Base-by-base conservation (phyloP, 805 yeast genomes). In the Cyberlindnera mycetangii region DNA sequence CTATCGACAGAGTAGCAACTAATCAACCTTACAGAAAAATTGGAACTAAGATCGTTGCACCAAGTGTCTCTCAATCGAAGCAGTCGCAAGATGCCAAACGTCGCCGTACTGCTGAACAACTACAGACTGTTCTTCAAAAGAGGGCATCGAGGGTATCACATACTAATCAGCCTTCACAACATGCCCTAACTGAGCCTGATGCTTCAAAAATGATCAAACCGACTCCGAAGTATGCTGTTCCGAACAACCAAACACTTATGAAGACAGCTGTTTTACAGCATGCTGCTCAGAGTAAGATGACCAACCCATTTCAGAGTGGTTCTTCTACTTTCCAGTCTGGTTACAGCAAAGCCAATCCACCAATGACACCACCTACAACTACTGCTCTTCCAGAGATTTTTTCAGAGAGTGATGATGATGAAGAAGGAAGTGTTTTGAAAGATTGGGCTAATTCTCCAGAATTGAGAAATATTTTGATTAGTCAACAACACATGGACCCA, bases 371-470 rank as follows among this genome's bases (percentile, higher is more conserved):
- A 20, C 32, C 17, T 2, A 36, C 55, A 1, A 48, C 58, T 16
- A 50, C 54, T 3, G 61, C 54, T 5, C 54, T 74, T 20, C 79
- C 79, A 3, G 78, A 74, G 32, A 75, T 74, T 10, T 64, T 62
- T 35, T 72, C 77, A 0, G 78, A 74, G 49, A 75, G 81, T 11
- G 85, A 79, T 24, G 80, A 75, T 42, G 80, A 74, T 39, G 79
- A 71, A 12, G 70, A 69, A 15, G 72, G 74, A 14, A 66, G 68
- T 28, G 69, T 73, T 14, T 61, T 79, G 34, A 72, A 73, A 33
- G 74, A 74, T 33, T 82, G 88, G 88, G 87, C 86, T 3, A 68
- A 71, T 44, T 73, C 84, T 2, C 83, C 85, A 5, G 75, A 73
- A 46, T 60, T 81, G 41, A 70, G 71, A 34, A 66, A 68, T 24